Conservation (phyloP, 768 basidiomycete species). For the Kwoniella pini region DNA sequence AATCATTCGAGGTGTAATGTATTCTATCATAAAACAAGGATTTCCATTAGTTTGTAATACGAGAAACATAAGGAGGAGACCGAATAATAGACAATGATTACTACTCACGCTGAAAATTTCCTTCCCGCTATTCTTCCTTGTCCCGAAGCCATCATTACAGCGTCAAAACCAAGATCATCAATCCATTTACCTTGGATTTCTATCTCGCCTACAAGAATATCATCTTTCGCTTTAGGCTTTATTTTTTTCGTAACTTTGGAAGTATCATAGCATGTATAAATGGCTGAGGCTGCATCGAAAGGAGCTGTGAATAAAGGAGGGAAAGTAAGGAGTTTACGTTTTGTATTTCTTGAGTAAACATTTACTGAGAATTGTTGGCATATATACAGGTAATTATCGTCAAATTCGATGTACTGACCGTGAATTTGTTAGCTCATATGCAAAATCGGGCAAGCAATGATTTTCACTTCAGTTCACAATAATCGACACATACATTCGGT, state of each 20-base stretch:
- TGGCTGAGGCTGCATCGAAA: neutral
- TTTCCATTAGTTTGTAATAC: no score
- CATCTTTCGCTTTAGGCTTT: neutral
- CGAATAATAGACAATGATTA: neutral
- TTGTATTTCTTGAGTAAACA: slow-evolving; percentile 27
- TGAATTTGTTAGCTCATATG: neutral
- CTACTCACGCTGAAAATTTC: slow-evolving; percentile 23
- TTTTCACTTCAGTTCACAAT: neutral
- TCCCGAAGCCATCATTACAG: neutral
- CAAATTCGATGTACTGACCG: slow-evolving; percentile 44
- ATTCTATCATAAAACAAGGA: slow-evolving; percentile 22
- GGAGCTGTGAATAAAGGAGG: slow-evolving; percentile 13
- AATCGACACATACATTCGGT: slow-evolving; percentile 9
- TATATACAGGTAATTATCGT: slow-evolving; percentile 39
- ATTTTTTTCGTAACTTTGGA: neutral
- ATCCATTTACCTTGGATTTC: slow-evolving; percentile 4
- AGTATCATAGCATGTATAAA: slow-evolving; percentile 3
- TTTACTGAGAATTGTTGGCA: slow-evolving; percentile 19
- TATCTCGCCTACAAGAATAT: neutral
- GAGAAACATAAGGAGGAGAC: no score
- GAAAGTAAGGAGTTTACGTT: slow-evolving; percentile 21
- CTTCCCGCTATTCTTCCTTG: neutral
- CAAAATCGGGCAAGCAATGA: neutral
- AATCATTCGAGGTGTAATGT: slow-evolving; percentile 33
- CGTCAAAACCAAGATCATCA: slow-evolving; percentile 8